phyloP scores from a whole-genome alignment of 768 basidiomycete species.

The Phlebiopsis gigantea region DNA sequence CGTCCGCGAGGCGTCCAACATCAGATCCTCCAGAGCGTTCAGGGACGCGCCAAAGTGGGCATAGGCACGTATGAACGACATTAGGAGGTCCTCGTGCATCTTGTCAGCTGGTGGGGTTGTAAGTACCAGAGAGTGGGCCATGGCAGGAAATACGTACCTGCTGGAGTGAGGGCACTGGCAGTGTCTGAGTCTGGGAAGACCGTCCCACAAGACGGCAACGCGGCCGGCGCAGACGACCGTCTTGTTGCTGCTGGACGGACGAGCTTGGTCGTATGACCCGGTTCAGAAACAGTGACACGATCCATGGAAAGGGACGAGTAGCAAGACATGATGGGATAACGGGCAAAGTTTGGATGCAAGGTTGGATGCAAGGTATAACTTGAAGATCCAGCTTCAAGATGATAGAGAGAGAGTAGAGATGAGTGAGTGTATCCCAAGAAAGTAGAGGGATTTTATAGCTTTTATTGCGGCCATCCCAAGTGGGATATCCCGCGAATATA shows the following conservation, averaged over 20 bases:
- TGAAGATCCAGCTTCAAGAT: not conserved
- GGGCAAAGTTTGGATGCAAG: not conserved
- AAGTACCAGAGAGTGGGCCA: not conserved
- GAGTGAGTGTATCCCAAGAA: too few species aligned
- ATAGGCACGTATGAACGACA: not conserved
- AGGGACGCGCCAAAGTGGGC: conserved; percentile 1
- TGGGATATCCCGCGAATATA: not conserved
- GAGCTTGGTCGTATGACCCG: not conserved
- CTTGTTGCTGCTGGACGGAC: not conserved
- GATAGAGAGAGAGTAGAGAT: not conserved
- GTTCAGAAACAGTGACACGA: not conserved
- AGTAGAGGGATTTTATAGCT: not conserved
- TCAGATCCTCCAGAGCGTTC: not conserved
- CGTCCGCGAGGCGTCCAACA: not conserved
- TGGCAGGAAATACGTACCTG: not conserved
- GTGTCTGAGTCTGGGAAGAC: not conserved
- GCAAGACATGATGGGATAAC: not conserved
- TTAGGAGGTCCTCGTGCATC: not conserved
- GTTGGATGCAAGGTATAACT: not conserved
- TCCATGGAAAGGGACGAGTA: not conserved
- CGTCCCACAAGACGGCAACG: not conserved
- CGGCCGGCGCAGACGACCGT: not conserved
- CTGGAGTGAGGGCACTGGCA: not conserved
- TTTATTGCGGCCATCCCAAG: not conserved
- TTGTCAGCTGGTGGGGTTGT: conserved; percentile 1